These are phyloP conservation scores for Gliomastix tumulicola DNA, from an alignment of 2,329 filamentous ascomycete species.

Conservation along the genomic window DNA sequence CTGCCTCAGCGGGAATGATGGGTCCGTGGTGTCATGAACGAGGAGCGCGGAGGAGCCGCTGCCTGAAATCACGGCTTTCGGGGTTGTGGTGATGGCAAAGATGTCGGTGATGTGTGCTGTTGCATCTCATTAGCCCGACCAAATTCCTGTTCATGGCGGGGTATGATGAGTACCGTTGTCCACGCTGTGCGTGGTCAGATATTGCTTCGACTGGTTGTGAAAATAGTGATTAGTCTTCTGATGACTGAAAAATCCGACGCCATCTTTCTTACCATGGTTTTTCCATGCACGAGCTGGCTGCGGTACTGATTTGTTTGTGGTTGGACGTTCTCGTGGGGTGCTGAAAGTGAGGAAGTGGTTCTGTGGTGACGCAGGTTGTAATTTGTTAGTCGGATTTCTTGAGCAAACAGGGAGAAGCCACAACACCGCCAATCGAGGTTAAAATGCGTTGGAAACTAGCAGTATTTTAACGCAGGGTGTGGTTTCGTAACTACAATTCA, in stretches of 20 bases:
- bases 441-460: too few species aligned
- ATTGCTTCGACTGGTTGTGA: constrained; percentile 81
- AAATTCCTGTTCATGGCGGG: too few species aligned
- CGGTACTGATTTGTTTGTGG: too few species aligned
- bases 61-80: constrained; percentile 68
- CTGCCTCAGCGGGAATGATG: constrained; percentile 72
- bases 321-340: too few species aligned
- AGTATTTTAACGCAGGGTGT: too few species aligned
- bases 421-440: too few species aligned
- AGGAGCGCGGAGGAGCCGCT: constrained; percentile 79
- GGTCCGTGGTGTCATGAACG: constrained; percentile 66
- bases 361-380: too few species aligned
- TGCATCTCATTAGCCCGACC: too few species aligned
- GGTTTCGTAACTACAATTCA: too few species aligned
- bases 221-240: neutral
- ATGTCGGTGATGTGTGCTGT: constrained; percentile 78
- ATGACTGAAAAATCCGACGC: neutral
- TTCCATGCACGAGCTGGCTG: too few species aligned
- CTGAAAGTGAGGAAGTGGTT: constrained; percentile 2
- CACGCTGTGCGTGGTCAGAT: constrained; percentile 85
- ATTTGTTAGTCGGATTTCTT: too few species aligned
- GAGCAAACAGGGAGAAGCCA: too few species aligned
- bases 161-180: constrained; percentile 60
- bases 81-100: constrained; percentile 73
- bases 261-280: neutral